A percentile compares a stretch with the other conserved stretches of the same genome.
Evolutionary conservation across 1,284 basidiomycete species (phyloP).

Genomic region (Veloboletus limbatus): DNA sequence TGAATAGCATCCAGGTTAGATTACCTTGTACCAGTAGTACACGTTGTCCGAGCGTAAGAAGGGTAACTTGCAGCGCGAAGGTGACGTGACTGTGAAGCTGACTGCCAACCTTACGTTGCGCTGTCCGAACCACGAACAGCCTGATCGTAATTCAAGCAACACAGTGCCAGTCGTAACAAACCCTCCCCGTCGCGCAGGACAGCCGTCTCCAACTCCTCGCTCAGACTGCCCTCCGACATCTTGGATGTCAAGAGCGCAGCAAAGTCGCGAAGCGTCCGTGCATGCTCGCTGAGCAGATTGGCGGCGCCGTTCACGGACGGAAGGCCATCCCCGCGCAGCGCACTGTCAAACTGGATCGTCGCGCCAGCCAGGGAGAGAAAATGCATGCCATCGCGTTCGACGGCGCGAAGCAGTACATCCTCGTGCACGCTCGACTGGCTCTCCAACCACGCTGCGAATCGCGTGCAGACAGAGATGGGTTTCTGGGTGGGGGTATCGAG

Average conservation of each 20-base stretch:
- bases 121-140: conserved; percentile 13
- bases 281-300: conserved; percentile 5
- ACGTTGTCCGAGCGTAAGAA: conserved; percentile 1
- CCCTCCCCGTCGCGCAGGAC: conserved; percentile 26
- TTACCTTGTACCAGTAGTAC: conserved; percentile 11
- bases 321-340: conserved; percentile 6
- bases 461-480: conserved; percentile 13
- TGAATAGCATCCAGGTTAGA: conserved; percentile 11
- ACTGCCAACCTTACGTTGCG: not conserved
- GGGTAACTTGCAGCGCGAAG: not conserved
- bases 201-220: conserved; percentile 19
- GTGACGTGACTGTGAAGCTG: conserved; percentile 1
- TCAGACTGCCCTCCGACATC: conserved; percentile 10
- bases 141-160: conserved; percentile 25
- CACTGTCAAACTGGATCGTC: conserved; percentile 17
- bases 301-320: not conserved
- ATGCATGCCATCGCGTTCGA: conserved; percentile 20
- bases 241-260: conserved; percentile 14
- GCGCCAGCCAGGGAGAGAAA: conserved; percentile 19
- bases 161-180: conserved; percentile 19
- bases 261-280: conserved; percentile 19
- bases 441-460: conserved; percentile 24
- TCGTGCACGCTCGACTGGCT: conserved; percentile 5
- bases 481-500: conserved; percentile 8
- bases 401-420: conserved; percentile 6